phyloP scores from a whole-genome alignment of 257 asterid genomes.

The Cynanchum wilfordii region DNA sequence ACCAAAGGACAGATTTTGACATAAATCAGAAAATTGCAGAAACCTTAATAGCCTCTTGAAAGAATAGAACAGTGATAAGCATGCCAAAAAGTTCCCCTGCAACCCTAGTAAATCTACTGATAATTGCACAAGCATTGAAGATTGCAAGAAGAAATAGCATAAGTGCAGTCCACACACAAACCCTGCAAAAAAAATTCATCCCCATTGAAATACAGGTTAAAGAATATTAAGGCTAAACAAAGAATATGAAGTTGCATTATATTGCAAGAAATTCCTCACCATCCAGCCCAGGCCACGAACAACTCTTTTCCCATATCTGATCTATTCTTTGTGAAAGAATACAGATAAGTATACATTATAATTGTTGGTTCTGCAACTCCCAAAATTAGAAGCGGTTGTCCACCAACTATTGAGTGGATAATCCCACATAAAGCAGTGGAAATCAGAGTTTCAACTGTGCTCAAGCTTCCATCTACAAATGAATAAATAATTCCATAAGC shows the following conservation, averaged over 20 bases:
- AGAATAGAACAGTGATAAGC: slow-evolving; percentile 79
- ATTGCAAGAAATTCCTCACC: slow-evolving; percentile 37
- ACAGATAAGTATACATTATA: slow-evolving; percentile 81
- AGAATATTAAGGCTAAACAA: background rate
- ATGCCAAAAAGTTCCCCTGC: slow-evolving; percentile 95
- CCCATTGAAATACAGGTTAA: background rate
- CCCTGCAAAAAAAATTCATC: slow-evolving; percentile 41
- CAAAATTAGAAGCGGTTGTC: slow-evolving; percentile 83
- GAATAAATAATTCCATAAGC: slow-evolving; percentile 8
- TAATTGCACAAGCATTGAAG: slow-evolving; percentile 70
- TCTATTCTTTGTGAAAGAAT: slow-evolving; percentile 47
- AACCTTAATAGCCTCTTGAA: slow-evolving; percentile 90
- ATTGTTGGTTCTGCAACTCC: slow-evolving; percentile 98
- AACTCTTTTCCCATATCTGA: slow-evolving; percentile 53
- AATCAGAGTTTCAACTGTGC: slow-evolving; percentile 76
- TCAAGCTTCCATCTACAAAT: slow-evolving; percentile 64
- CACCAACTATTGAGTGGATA: slow-evolving; percentile 76
- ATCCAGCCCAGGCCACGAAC: slow-evolving; percentile 86
- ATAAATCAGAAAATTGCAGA: slow-evolving; percentile 4
- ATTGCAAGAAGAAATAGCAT: slow-evolving; percentile 69
- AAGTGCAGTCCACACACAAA: slow-evolving; percentile 85
- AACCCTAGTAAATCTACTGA: slow-evolving; percentile 76
- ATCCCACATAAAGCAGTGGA: slow-evolving; percentile 87
- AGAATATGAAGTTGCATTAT: background rate
- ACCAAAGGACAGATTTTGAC: background rate